A percentile compares a stretch with the other conserved stretches of the same genome.
These are phyloP conservation scores for Mycena galopus DNA, from an alignment of 768 basidiomycete species.

Conservation along the genomic window DNA sequence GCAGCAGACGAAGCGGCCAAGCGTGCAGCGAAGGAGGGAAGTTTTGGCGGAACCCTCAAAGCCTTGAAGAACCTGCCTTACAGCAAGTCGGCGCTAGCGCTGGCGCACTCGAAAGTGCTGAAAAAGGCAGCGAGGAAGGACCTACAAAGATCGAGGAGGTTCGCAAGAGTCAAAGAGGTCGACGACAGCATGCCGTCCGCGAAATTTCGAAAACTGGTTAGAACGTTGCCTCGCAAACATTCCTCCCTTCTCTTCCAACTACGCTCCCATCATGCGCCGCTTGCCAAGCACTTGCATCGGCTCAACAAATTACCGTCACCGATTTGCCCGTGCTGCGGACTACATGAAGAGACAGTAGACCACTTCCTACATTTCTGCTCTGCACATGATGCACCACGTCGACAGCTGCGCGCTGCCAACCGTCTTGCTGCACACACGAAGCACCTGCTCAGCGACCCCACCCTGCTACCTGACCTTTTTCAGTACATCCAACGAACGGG, in stretches of 20 bases:
- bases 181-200: not conserved
- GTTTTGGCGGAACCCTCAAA: not conserved
- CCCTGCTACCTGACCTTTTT: too few relatives aligned
- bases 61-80: not conserved
- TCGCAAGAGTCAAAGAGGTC: not conserved
- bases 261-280: not conserved
- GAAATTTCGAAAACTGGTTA: not conserved
- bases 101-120: not conserved
- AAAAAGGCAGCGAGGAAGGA: not conserved
- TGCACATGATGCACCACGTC: not conserved
- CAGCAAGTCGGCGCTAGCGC: not conserved
- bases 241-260: conserved; percentile 9
- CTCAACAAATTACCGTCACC: not conserved
- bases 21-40: not conserved
- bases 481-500: too few relatives aligned
- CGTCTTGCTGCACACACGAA: not conserved
- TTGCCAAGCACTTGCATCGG: not conserved
- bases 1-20: conserved; percentile 17
- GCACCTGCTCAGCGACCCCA: not conserved
- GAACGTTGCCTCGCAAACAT: not conserved
- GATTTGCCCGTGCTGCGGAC: not conserved
- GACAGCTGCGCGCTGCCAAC: not conserved
- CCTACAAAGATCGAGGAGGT: not conserved
- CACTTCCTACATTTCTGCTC: too few relatives aligned
- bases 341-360: not conserved